A percentile compares a stretch with the other conserved stretches of the same genome.
Conservation (phyloP, 1,139 yeast genomes). For the Zygoascus sp. region DNA sequence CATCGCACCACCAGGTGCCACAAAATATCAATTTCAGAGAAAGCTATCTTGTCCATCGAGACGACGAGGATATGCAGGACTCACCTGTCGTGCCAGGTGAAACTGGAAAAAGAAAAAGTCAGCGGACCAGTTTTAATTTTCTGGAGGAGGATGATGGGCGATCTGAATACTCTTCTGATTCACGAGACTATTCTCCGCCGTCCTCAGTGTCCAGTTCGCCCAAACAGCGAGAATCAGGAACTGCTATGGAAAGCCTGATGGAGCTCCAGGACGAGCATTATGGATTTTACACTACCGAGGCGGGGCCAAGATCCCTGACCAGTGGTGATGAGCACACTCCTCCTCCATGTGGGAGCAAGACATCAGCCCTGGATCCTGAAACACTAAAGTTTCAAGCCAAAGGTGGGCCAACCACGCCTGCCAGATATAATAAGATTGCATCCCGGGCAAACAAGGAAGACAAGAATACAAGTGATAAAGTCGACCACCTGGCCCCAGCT, state of each 20-base stretch:
- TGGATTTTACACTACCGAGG: neutral
- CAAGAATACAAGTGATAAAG: neutral
- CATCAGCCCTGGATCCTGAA: neutral
- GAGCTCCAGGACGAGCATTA: neutral
- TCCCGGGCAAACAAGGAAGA: neutral
- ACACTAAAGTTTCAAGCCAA: neutral
- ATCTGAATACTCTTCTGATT: constrained; percentile 7
- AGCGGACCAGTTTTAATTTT: neutral
- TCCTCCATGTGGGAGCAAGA: neutral
- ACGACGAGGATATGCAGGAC: constrained; percentile 11
- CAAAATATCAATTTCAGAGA: constrained; percentile 23
- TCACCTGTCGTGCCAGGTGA: neutral
- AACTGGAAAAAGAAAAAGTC: constrained; percentile 1
- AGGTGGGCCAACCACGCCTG: neutral
- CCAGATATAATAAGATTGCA: neutral
- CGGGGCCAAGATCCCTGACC: no score
- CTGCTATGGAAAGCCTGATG: neutral
- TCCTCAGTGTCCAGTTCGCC: neutral
- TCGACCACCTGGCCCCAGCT: neutral
- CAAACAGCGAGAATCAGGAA: neutral
- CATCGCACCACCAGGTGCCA: constrained; percentile 21
- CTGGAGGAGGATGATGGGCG: constrained; percentile 4
- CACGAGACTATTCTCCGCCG: constrained; percentile 1
- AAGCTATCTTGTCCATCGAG: constrained; percentile 26
- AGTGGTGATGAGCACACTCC: no score